Evolutionary conservation across 2,329 filamentous ascomycete genomes (phyloP).

Genomic region (Sporothrix sp.): DNA sequence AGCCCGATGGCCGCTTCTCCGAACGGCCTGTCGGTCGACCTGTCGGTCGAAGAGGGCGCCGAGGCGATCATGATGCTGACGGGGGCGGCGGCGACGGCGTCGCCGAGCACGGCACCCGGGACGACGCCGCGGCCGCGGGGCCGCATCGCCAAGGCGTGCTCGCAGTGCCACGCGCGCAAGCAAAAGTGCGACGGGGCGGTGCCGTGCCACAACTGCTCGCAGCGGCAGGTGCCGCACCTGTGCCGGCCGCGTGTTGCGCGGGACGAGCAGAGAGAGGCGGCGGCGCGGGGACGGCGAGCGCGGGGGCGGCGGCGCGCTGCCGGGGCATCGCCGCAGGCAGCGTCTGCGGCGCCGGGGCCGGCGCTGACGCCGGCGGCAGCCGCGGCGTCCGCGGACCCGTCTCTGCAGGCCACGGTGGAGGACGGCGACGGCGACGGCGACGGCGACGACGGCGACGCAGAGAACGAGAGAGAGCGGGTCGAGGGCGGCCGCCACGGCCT

Average conservation of each 20-base stretch:
- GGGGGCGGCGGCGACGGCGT: neutral
- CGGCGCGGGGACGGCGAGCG: too few species aligned
- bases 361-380: neutral
- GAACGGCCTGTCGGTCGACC: too few species aligned
- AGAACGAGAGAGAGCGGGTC: too few species aligned
- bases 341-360: neutral
- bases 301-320: too few species aligned
- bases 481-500: too few species aligned
- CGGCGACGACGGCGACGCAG: neutral
- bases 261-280: neutral
- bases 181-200: slow-evolving; percentile 2
- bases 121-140: slow-evolving; percentile 1
- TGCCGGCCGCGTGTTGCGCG: neutral
- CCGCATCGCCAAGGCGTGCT: slow-evolving; percentile 3
- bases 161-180: neutral
- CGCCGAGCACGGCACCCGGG: neutral
- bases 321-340: too few species aligned
- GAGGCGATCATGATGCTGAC: neutral
- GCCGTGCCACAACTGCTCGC: neutral
- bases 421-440: neutral
- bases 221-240: neutral
- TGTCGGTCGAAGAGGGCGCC: neutral
- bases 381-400: neutral
- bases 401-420: neutral
- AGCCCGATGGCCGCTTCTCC: slow-evolving; percentile 3